A percentile compares a stretch with the other conserved stretches of the same genome.
phyloP scores from a whole-genome alignment of 2,329 filamentous ascomycete species.

The Aureobasidium sp. region DNA sequence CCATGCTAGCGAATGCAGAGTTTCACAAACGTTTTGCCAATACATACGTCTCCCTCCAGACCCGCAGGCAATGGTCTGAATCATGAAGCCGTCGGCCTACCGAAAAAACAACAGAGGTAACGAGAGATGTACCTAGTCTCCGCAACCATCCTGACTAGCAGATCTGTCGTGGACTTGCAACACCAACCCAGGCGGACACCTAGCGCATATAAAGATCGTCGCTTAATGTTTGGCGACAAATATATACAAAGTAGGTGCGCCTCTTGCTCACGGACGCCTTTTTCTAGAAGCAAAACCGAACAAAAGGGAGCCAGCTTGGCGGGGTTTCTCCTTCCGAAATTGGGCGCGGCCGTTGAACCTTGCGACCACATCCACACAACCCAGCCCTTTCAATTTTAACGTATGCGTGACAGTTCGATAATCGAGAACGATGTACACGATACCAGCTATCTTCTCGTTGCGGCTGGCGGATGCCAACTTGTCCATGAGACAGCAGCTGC shows the following conservation, averaged over 20 bases:
- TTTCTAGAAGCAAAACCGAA: conserved; percentile 9
- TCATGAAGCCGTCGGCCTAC: conserved; percentile 6
- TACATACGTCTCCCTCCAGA: conserved; percentile 2
- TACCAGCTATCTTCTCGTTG: not conserved
- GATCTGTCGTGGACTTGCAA: not conserved
- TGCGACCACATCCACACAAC: conserved; percentile 3
- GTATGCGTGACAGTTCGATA: conserved; percentile 7
- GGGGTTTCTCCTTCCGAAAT: conserved; percentile 5
- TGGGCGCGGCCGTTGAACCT: conserved; percentile 7
- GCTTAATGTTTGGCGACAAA: conserved; percentile 6
- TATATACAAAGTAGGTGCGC: not conserved
- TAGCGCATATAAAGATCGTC: conserved; percentile 5
- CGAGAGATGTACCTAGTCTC: not conserved
- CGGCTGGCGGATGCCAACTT: not conserved
- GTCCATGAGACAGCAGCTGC: conserved; percentile 11
- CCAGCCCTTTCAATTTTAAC: conserved; percentile 8
- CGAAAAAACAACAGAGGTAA: not conserved
- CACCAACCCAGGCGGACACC: not conserved
- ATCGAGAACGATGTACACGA: conserved; percentile 8
- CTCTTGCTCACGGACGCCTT: not conserved
- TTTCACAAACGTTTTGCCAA: conserved; percentile 12
- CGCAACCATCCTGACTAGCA: not conserved
- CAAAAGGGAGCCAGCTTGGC: conserved; percentile 7
- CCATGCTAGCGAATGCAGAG: conserved; percentile 9
- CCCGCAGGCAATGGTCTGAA: not conserved